Percentiles rank a stretch among this genome's conserved stretches.
These are phyloP conservation scores for Lyophyllum atratum DNA, from an alignment of 768 basidiomycete genomes.

Conservation along the genomic window DNA sequence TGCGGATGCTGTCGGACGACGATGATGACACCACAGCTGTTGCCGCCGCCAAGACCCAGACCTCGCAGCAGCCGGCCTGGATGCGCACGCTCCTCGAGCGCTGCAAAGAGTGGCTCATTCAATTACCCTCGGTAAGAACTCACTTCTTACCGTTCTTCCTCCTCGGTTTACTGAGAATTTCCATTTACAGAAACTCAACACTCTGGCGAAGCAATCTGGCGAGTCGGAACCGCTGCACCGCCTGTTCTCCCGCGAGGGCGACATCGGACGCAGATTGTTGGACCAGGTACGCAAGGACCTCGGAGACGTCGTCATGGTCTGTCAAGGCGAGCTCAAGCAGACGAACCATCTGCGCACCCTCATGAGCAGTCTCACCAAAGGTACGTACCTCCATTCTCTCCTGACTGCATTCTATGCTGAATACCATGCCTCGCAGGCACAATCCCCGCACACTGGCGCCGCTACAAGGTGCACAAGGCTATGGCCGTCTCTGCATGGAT, in stretches of 20 bases:
- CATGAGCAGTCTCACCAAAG: constrained; percentile 89
- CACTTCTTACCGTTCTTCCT: background rate
- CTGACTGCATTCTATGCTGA: background rate
- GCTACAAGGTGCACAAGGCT: constrained; percentile 83
- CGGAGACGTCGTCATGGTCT: constrained; percentile 78
- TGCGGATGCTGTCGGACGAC: constrained; percentile 87
- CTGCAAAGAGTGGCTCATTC: constrained; percentile 80
- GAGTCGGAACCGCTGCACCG: constrained; percentile 88
- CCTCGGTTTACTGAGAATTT: constrained; percentile 10
- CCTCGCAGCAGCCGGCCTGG: constrained; percentile 87
- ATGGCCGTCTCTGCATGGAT: constrained; percentile 89
- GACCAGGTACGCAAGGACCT: constrained; percentile 80
- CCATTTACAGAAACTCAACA: constrained; percentile 57
- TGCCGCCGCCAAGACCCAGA: constrained; percentile 60
- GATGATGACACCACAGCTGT: constrained; percentile 64
- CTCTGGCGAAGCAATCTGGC: constrained; percentile 59
- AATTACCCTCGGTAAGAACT: constrained; percentile 69
- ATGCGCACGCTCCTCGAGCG: constrained; percentile 85
- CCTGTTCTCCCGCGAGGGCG: constrained; percentile 86
- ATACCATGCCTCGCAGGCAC: constrained; percentile 53
- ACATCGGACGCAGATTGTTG: constrained; percentile 79
- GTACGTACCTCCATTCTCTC: constrained; percentile 34
- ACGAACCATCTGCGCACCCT: constrained; percentile 94
- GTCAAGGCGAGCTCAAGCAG: constrained; percentile 87
- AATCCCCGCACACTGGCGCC: constrained; percentile 85